These are phyloP conservation scores for Nyctanthes arbortristis DNA, from an alignment of 257 asterid species.

Conservation along the genomic window DNA sequence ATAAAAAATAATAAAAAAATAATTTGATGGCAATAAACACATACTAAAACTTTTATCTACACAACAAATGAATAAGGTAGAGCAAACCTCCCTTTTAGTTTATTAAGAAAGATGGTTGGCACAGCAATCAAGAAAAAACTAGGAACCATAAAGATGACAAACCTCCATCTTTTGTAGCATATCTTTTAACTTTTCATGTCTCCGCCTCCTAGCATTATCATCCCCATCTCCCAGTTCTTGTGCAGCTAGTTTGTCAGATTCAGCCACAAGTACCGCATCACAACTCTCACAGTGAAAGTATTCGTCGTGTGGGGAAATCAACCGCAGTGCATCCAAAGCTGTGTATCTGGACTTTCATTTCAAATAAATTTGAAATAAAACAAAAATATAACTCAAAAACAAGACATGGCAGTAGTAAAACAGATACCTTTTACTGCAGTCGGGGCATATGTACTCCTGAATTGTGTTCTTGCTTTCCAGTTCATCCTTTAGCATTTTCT, in stretches of 20 bases:
- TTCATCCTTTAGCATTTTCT: slow-evolving; percentile 89
- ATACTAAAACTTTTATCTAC: not conserved
- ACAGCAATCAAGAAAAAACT: slow-evolving; percentile 2
- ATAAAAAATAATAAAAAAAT: not conserved
- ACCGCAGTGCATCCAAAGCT: slow-evolving; percentile 83
- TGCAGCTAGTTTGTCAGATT: slow-evolving; percentile 72
- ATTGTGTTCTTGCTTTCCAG: slow-evolving; percentile 87
- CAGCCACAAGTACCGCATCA: slow-evolving; percentile 78
- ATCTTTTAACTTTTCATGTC: slow-evolving; percentile 73
- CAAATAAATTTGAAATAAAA: slow-evolving; percentile 16
- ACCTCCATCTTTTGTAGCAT: slow-evolving; percentile 90
- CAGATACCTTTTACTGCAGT: slow-evolving; percentile 74
- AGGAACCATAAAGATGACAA: slow-evolving; percentile 28
- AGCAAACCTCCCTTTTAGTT: not conserved
- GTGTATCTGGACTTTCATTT: slow-evolving; percentile 57
- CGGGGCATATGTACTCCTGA: slow-evolving; percentile 89
- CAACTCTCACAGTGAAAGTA: slow-evolving; percentile 94
- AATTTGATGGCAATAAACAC: not conserved
- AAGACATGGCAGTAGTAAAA: not conserved
- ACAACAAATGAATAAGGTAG: not conserved
- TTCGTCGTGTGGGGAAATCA: slow-evolving; percentile 72
- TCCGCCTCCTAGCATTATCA: slow-evolving; percentile 87
- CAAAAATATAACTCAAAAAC: slow-evolving; percentile 16
- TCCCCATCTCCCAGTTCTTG: slow-evolving; percentile 86
- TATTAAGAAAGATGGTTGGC: slow-evolving; percentile 3